phyloP scores from a whole-genome alignment of 106 monocot genomes.

The Cymbidium sinense region DNA sequence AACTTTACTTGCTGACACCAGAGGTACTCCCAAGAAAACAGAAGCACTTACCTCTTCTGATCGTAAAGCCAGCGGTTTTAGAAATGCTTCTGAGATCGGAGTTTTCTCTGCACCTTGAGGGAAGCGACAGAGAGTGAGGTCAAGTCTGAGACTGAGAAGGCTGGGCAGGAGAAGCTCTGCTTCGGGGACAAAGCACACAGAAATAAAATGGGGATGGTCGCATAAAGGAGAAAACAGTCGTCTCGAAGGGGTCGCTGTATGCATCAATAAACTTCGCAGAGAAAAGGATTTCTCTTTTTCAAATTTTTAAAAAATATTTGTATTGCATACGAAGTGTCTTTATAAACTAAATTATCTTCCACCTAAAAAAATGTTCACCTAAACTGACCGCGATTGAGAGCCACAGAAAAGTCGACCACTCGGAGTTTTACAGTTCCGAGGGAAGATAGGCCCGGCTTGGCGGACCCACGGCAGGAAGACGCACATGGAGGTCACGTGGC shows the following conservation, averaged over 20 bases:
- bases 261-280: too few species aligned
- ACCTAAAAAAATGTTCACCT: neutral
- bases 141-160: neutral
- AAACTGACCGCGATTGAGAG: neutral
- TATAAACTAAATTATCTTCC: neutral
- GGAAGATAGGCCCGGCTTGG: neutral
- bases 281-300: too few species aligned
- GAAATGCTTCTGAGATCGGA: neutral
- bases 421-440: neutral
- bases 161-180: neutral
- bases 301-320: too few species aligned
- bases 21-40: neutral
- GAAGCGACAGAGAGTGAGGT: neutral
- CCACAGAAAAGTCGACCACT: neutral
- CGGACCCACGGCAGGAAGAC: neutral
- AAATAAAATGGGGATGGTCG: neutral
- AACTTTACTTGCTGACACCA: neutral
- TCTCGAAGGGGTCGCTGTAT: too few species aligned
- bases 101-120: neutral
- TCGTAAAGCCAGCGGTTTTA: neutral
- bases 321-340: too few species aligned
- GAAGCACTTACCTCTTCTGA: neutral
- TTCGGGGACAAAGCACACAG: neutral
- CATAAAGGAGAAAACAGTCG: neutral
- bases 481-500: constrained; percentile 4